Evolutionary conservation across 768 basidiomycete species (phyloP).

Genomic region (Russula ochroleuca): DNA sequence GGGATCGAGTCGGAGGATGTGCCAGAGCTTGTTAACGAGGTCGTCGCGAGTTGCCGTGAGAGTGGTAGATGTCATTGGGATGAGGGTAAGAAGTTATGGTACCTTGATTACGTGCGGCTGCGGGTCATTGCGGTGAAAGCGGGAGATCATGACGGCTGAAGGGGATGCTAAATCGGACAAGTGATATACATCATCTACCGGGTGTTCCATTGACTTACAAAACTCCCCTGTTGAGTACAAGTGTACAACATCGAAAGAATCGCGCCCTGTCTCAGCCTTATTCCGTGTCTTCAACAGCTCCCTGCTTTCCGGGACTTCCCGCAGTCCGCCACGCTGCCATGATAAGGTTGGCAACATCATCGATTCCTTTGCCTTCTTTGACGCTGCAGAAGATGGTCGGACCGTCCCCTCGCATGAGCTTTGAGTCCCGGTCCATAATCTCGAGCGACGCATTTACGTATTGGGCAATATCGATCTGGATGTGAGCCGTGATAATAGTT

Average conservation of each 20-base stretch:
- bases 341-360: conserved; percentile 76
- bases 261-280: background rate
- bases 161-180: background rate
- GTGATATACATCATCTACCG: background rate
- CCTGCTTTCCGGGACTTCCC: conserved; percentile 64
- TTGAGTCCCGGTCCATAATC: conserved; percentile 92
- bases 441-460: conserved; percentile 89
- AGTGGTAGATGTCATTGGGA: conserved; percentile 15
- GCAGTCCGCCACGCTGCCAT: conserved; percentile 85
- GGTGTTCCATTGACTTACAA: background rate
- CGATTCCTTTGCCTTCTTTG: conserved; percentile 70
- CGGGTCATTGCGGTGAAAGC: conserved; percentile 18
- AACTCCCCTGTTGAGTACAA: background rate
- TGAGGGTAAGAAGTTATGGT: conserved; percentile 8
- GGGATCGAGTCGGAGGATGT: conserved; percentile 13
- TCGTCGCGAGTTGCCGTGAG: conserved; percentile 14
- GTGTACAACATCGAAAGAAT: background rate
- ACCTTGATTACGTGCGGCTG: conserved; percentile 24
- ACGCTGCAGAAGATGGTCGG: conserved; percentile 91
- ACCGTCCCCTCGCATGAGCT: conserved; percentile 89
- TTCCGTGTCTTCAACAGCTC: conserved; percentile 28
- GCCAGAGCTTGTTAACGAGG: conserved; percentile 14
- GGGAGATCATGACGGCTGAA: background rate
- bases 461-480: conserved; percentile 86
- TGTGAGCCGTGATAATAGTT: background rate